phyloP scores from a whole-genome alignment of 1,139 yeast genomes.

The Candida neerlandica region DNA sequence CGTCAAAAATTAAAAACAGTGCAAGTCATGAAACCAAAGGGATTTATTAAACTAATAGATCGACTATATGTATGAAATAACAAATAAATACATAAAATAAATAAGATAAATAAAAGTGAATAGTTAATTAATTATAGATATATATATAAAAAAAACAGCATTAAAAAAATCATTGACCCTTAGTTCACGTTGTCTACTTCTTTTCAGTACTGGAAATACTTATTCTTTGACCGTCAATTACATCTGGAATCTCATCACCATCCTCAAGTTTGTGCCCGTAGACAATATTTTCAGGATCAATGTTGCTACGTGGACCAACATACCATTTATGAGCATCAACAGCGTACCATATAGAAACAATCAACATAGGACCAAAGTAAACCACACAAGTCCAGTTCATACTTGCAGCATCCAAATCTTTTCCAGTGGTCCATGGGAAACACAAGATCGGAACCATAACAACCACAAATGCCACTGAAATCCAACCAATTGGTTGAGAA shows the following conservation, averaged over 20 bases:
- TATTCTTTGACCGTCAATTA: conserved; percentile 12
- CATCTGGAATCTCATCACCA: conserved; percentile 12
- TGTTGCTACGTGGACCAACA: conserved; percentile 67
- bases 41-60: too few species aligned
- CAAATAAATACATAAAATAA: too few species aligned
- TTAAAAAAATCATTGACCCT: too few species aligned
- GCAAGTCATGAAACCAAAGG: too few species aligned
- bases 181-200: neutral
- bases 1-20: too few species aligned
- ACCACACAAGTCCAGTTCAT: conserved; percentile 79
- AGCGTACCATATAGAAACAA: conserved; percentile 54
- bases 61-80: too few species aligned
- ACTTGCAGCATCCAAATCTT: conserved; percentile 42
- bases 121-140: neutral
- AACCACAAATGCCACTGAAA: conserved; percentile 45
- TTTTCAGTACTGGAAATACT: conserved; percentile 10
- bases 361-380: conserved; percentile 63
- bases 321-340: conserved; percentile 66
- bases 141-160: too few species aligned
- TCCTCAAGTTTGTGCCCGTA: conserved; percentile 18
- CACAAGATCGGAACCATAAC: conserved; percentile 70
- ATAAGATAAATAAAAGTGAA: too few species aligned
- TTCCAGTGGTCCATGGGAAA: conserved; percentile 60
- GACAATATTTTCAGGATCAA: conserved; percentile 38
- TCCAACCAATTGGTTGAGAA: conserved; percentile 46